Evolutionary conservation across 805 yeast genomes (phyloP).

Genomic region (Nakazawaea siamensis): DNA sequence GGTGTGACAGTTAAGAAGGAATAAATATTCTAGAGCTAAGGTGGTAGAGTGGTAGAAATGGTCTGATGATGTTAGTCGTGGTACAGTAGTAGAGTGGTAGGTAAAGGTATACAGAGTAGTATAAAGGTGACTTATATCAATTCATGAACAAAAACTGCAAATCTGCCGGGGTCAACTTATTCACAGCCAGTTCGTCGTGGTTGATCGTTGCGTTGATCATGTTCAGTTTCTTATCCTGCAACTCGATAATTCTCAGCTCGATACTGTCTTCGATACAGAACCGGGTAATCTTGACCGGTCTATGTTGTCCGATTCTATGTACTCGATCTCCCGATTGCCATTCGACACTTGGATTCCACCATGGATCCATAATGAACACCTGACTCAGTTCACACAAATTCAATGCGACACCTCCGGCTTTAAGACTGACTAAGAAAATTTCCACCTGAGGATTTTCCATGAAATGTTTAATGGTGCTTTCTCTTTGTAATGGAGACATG

Average conservation of each 20-base stretch:
- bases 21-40: too few relatives aligned
- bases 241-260: slow-evolving; percentile 89
- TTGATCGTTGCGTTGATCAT: slow-evolving; percentile 97
- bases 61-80: too few relatives aligned
- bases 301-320: slow-evolving; percentile 90
- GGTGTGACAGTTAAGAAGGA: too few relatives aligned
- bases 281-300: slow-evolving; percentile 90
- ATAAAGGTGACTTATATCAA: slow-evolving; percentile 29
- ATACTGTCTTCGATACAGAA: slow-evolving; percentile 95
- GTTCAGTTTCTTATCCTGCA: slow-evolving; percentile 95
- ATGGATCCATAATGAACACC: slow-evolving; percentile 91
- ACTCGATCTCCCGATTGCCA: slow-evolving; percentile 99
- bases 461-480: slow-evolving; percentile 80
- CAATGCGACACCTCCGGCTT: slow-evolving; percentile 98
- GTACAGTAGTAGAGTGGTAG: not conserved
- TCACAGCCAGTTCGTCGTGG: slow-evolving; percentile 86
- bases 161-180: slow-evolving; percentile 84
- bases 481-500: slow-evolving; percentile 95
- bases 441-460: slow-evolving; percentile 92
- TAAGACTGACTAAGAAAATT: slow-evolving; percentile 86
- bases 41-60: too few relatives aligned
- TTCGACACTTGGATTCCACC: slow-evolving; percentile 99
- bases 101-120: not conserved
- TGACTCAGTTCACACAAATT: slow-evolving; percentile 96
- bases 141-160: slow-evolving; percentile 90